Percentiles rank a stretch among this genome's conserved stretches.
Evolutionary conservation across 257 asterid species (phyloP).

Genomic region (Galeopsis tetrahit): DNA sequence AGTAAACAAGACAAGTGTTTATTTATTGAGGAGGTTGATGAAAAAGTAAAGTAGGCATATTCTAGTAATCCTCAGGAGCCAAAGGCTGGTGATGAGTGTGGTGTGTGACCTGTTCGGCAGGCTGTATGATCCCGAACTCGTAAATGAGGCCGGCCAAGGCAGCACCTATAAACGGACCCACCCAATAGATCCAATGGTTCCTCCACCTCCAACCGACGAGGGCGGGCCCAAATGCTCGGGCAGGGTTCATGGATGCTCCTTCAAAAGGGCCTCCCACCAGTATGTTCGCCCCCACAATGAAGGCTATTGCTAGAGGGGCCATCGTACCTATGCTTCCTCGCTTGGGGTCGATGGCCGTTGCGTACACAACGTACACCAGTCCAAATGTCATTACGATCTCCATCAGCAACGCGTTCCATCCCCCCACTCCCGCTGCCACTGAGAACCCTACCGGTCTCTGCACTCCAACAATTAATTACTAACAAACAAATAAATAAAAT

Average conservation of each 20-base stretch:
- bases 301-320: constrained; percentile 89
- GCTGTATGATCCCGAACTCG: constrained; percentile 73
- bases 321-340: constrained; percentile 76
- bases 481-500: too few species aligned
- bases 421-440: constrained; percentile 70
- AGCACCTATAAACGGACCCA: constrained; percentile 89
- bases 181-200: constrained; percentile 94
- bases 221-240: constrained; percentile 91
- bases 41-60: background rate
- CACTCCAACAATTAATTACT: background rate
- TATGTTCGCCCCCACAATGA: constrained; percentile 82
- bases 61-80: constrained; percentile 89
- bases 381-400: constrained; percentile 83
- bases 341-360: constrained; percentile 83
- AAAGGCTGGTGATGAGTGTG: constrained; percentile 84
- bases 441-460: constrained; percentile 91
- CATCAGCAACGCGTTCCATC: constrained; percentile 67
- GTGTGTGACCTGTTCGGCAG: constrained; percentile 37
- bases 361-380: constrained; percentile 74
- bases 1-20: background rate
- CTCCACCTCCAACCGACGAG: constrained; percentile 96
- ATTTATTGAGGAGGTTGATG: background rate
- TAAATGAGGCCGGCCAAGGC: constrained; percentile 70
- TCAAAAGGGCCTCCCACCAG: constrained; percentile 92
- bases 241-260: constrained; percentile 95